A percentile compares a stretch with the other conserved stretches of the same genome.
Conservation (phyloP, 192 early-diverging fungal species). For the Mortierella claussenii region DNA sequence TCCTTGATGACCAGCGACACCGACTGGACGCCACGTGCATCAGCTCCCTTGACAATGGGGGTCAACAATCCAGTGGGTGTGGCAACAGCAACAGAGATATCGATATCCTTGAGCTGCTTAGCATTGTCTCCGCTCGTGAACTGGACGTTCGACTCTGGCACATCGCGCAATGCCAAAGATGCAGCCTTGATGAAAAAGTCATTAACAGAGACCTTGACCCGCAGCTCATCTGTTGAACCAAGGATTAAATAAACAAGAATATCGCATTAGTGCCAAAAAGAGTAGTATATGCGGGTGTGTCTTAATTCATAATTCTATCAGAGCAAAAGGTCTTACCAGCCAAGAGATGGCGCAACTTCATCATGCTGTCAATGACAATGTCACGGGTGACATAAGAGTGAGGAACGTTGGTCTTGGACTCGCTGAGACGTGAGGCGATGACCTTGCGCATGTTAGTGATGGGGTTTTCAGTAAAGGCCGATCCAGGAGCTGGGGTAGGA, state of each 20-base stretch:
- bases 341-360: slow-evolving; percentile 54
- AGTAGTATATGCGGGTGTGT: neutral
- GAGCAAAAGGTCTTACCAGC: slow-evolving; percentile 53
- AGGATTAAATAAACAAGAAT: neutral
- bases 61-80: slow-evolving; percentile 87
- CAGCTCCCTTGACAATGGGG: slow-evolving; percentile 80
- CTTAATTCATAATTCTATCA: neutral
- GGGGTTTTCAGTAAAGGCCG: slow-evolving; percentile 65
- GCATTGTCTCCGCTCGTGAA: slow-evolving; percentile 54
- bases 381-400: slow-evolving; percentile 71
- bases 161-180: slow-evolving; percentile 82
- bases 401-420: slow-evolving; percentile 67
- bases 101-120: slow-evolving; percentile 82
- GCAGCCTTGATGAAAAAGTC: slow-evolving; percentile 97
- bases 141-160: slow-evolving; percentile 81
- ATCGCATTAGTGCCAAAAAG: too few species aligned
- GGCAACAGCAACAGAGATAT: slow-evolving; percentile 86
- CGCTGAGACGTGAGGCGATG: slow-evolving; percentile 66
- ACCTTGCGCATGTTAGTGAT: slow-evolving; percentile 71
- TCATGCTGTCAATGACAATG: slow-evolving; percentile 59
- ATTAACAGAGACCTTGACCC: slow-evolving; percentile 80
- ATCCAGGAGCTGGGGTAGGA: slow-evolving; percentile 11
- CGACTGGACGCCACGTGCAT: slow-evolving; percentile 74
- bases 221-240: slow-evolving; percentile 37
- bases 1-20: slow-evolving; percentile 81